Conservation (phyloP, 768 basidiomycete genomes). For the Trametes meyenii region DNA sequence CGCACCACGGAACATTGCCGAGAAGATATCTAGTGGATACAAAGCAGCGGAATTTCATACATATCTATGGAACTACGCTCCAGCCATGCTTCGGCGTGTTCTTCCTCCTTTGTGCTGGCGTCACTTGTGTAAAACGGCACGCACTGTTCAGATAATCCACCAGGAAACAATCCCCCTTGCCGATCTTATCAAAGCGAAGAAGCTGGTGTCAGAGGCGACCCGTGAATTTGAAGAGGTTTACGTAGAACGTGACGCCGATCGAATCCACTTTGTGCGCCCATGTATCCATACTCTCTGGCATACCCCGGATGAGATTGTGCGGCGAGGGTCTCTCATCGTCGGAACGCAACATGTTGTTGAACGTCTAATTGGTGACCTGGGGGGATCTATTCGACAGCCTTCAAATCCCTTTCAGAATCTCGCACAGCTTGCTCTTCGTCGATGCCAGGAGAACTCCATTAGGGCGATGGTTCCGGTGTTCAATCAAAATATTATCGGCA, state of each 20-base stretch:
- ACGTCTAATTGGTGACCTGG: no score
- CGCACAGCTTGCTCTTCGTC: no score
- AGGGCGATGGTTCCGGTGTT: no score
- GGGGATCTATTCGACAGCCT: no score
- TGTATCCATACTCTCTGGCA: slow-evolving; percentile 38
- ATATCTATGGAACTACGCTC: no score
- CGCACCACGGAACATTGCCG: slow-evolving; percentile 44
- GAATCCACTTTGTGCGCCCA: slow-evolving; percentile 38
- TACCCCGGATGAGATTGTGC: slow-evolving; percentile 25
- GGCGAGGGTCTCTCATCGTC: slow-evolving; percentile 23
- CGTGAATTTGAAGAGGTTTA: slow-evolving; percentile 41
- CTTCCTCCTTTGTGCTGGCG: slow-evolving; percentile 29
- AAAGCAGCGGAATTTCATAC: no score
- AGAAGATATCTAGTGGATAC: no score
- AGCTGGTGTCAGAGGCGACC: slow-evolving; percentile 31
- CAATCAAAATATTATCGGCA: no score
- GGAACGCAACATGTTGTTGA: no score
- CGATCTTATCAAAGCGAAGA: slow-evolving; percentile 30
- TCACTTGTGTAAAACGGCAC: slow-evolving; percentile 33
- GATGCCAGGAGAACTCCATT: no score
- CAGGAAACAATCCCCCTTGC: slow-evolving; percentile 17
- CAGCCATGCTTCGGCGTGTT: slow-evolving; percentile 30
- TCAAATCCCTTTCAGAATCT: no score
- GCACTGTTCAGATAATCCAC: slow-evolving; percentile 26
- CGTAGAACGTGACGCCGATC: slow-evolving; percentile 28